Percentiles rank a stretch among this genome's conserved stretches.
phyloP scores from a whole-genome alignment of 169 alveolate genomes.

The Plasmodium gallinaceum region DNA sequence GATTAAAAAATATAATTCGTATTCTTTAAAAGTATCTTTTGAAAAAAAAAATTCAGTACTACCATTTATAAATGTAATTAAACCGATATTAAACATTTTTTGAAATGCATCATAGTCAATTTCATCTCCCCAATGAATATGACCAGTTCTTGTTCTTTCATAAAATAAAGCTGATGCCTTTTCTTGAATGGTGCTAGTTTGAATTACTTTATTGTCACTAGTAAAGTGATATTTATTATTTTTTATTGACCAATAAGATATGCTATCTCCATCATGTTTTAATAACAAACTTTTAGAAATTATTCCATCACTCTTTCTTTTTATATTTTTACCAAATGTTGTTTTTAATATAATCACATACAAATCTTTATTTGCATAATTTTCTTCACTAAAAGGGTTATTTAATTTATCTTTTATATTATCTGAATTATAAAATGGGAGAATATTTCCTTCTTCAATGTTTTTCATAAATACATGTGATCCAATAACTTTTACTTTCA shows the following conservation, averaged over 20 bases:
- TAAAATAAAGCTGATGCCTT: conserved; percentile 56
- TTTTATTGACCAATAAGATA: conserved; percentile 50
- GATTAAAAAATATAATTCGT: conserved; percentile 29
- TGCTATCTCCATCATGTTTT: conserved; percentile 22
- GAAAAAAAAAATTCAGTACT: conserved; percentile 39
- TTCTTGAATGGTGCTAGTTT: conserved; percentile 38
- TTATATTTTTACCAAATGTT: conserved; percentile 26
- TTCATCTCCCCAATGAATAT: conserved; percentile 71
- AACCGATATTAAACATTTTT: conserved; percentile 64
- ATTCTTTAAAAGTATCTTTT: conserved; percentile 13
- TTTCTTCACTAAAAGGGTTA: not conserved
- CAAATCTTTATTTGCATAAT: conserved; percentile 20
- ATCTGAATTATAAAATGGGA: conserved; percentile 29
- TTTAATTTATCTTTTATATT: conserved; percentile 35
- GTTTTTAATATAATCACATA: conserved; percentile 5
- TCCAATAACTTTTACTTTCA: conserved; percentile 12
- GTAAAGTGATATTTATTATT: conserved; percentile 67
- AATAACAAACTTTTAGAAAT: conserved; percentile 18
- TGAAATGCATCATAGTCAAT: conserved; percentile 68
- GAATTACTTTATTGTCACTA: conserved; percentile 23
- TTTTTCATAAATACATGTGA: conserved; percentile 21
- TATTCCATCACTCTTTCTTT: conserved; percentile 34
- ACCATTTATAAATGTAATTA: conserved; percentile 58
- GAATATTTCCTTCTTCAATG: conserved; percentile 12
- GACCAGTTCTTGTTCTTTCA: conserved; percentile 66